Conservation (phyloP, 2,329 filamentous ascomycete species). For the Ophiosphaerella korrae region DNA sequence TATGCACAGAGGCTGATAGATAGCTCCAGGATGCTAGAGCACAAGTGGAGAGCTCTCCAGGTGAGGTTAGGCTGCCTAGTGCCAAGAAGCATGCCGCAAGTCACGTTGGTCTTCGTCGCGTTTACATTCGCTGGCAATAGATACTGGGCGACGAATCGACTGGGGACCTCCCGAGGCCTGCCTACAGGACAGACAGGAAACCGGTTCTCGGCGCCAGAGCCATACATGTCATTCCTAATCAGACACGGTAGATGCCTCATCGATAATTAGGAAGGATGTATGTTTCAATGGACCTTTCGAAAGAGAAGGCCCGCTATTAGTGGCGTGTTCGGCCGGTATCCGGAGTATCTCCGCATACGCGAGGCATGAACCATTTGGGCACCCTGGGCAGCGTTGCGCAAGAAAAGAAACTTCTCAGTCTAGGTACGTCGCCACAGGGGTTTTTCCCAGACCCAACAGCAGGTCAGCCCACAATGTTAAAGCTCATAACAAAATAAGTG, state of each 20-base stretch:
- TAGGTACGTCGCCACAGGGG: too few species aligned
- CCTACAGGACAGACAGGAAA: neutral
- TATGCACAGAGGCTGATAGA: slow-evolving; percentile 10
- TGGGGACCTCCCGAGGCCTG: slow-evolving; percentile 9
- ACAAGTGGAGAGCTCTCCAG: slow-evolving; percentile 8
- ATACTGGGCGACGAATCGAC: slow-evolving; percentile 6
- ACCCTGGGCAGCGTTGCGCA: too few species aligned
- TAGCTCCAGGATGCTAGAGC: slow-evolving; percentile 4
- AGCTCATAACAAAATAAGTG: too few species aligned
- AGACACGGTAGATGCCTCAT: too few species aligned
- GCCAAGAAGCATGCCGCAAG: slow-evolving; percentile 17
- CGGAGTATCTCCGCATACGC: too few species aligned
- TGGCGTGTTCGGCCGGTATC: too few species aligned
- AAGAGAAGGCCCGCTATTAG: too few species aligned
- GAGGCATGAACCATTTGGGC: too few species aligned
- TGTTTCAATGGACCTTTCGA: neutral
- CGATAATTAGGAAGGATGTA: neutral
- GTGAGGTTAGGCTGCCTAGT: slow-evolving; percentile 24
- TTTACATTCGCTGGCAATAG: slow-evolving; percentile 14
- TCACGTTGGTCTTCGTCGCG: slow-evolving; percentile 22
- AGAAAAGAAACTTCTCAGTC: too few species aligned
- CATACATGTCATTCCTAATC: slow-evolving; percentile 16
- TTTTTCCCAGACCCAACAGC: too few species aligned
- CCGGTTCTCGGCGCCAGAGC: slow-evolving; percentile 1
- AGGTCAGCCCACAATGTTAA: too few species aligned